Percentiles rank a stretch among this genome's conserved stretches.
These are phyloP conservation scores for Dendrostoma leiphaemia DNA, from an alignment of 2,329 filamentous ascomycete genomes.

Conservation along the genomic window DNA sequence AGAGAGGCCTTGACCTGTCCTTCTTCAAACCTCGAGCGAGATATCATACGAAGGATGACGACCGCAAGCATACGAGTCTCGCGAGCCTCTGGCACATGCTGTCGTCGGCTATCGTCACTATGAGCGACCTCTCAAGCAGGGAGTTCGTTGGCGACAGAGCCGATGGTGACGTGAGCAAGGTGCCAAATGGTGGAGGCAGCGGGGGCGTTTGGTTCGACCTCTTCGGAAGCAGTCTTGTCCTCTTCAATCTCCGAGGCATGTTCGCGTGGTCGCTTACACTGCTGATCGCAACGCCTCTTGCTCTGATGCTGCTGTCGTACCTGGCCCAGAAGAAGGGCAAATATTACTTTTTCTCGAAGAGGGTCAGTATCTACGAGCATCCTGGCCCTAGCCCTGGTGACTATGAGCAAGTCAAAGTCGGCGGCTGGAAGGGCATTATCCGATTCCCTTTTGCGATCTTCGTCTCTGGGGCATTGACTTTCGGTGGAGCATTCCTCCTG, in stretches of 20 bases:
- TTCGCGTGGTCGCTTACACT: constrained; percentile 86
- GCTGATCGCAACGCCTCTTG: constrained; percentile 74
- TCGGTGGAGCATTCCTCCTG: constrained; percentile 72
- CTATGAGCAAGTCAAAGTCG: constrained; percentile 60
- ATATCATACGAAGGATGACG: constrained; percentile 91
- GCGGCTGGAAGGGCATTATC: constrained; percentile 80
- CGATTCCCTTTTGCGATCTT: constrained; percentile 76
- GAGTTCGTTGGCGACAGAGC: constrained; percentile 61
- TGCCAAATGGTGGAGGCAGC: constrained; percentile 64
- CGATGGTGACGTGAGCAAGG: constrained; percentile 56
- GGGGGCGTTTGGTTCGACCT: constrained; percentile 92
- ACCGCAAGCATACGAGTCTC: constrained; percentile 72
- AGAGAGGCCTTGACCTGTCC: constrained; percentile 87
- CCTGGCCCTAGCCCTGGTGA: constrained; percentile 36
- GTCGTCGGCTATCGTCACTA: constrained; percentile 74
- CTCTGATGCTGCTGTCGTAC: constrained; percentile 67
- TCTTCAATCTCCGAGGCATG: constrained; percentile 77
- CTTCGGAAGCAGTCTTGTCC: constrained; percentile 74
- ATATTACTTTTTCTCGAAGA: constrained; percentile 80
- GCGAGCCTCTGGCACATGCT: constrained; percentile 91
- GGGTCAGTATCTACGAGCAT: constrained; percentile 54
- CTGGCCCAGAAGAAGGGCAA: constrained; percentile 71
- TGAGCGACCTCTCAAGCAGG: constrained; percentile 65
- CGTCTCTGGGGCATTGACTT: constrained; percentile 64
- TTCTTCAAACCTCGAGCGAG: constrained; percentile 83